Conservation (phyloP, 345 rosid species). For the Tarenaya hassleriana region DNA sequence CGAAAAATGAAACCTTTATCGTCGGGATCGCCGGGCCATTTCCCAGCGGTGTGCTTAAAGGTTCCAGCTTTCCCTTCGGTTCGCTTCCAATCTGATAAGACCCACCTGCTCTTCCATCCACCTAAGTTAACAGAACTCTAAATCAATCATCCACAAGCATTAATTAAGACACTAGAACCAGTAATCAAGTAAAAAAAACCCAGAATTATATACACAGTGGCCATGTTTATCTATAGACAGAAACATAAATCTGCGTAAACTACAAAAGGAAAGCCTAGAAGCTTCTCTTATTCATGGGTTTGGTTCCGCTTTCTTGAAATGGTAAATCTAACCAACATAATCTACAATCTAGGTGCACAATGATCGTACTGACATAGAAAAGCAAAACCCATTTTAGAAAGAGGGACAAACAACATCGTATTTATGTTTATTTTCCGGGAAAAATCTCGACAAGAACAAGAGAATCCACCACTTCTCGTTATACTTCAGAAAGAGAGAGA, state of each 20-base stretch:
- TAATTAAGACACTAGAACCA: conserved; percentile 8
- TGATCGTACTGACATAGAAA: not conserved
- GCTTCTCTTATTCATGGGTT: conserved; percentile 12
- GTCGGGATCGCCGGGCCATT: conserved; percentile 78
- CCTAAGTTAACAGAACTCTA: conserved; percentile 32
- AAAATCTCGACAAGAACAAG: not conserved
- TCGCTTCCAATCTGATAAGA: conserved; percentile 82
- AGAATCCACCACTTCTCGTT: not conserved
- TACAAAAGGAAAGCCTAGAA: conserved; percentile 13
- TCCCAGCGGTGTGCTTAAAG: conserved; percentile 75
- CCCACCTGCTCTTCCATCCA: conserved; percentile 96
- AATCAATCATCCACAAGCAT: conserved; percentile 16
- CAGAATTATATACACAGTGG: not conserved
- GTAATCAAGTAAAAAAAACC: not conserved
- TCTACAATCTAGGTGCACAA: not conserved
- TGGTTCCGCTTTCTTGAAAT: conserved; percentile 12
- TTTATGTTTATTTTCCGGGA: not conserved
- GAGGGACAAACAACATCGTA: not conserved
- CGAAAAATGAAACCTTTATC: conserved; percentile 45
- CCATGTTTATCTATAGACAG: too few relatives aligned
- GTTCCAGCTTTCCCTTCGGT: conserved; percentile 81
- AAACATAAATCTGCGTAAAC: not conserved
- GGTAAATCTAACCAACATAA: not conserved
- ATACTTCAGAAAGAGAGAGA: conserved; percentile 22
- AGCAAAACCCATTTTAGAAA: too few relatives aligned